These are phyloP conservation scores for Argentina anserina DNA, from an alignment of 306 rosid species.

Conservation along the genomic window DNA sequence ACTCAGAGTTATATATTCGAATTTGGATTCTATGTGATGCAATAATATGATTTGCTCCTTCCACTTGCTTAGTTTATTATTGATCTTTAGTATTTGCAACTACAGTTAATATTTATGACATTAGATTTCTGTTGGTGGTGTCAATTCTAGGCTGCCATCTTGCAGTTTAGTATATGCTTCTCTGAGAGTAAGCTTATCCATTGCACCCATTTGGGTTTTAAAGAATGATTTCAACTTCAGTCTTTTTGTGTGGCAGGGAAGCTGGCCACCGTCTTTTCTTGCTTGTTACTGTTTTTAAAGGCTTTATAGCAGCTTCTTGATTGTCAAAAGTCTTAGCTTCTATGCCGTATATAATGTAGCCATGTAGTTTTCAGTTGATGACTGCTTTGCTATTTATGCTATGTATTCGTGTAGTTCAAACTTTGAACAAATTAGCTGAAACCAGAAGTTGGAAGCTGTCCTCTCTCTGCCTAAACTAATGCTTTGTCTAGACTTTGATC, in stretches of 20 bases:
- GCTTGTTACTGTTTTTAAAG: background rate
- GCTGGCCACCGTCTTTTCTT: no score
- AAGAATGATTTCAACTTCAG: no score
- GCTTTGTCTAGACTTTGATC: no score
- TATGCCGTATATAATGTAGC: background rate
- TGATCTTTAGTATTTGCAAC: background rate
- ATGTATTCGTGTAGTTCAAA: no score
- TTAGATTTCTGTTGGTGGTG: background rate
- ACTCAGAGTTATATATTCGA: background rate
- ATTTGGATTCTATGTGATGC: background rate
- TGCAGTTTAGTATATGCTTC: background rate
- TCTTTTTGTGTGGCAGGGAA: no score
- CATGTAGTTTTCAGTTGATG: no score
- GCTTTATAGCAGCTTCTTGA: background rate
- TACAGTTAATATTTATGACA: background rate
- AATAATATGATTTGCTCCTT: background rate
- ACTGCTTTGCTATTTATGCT: no score
- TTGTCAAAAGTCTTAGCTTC: no score
- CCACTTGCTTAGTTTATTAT: background rate
- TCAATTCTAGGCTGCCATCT: background rate
- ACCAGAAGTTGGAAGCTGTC: no score
- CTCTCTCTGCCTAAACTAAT: no score
- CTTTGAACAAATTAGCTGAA: no score
- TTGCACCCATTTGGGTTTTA: background rate
- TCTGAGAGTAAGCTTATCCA: no score